Conservation (phyloP, 257 asterid genomes). For the Solanum pinnatisectum region DNA sequence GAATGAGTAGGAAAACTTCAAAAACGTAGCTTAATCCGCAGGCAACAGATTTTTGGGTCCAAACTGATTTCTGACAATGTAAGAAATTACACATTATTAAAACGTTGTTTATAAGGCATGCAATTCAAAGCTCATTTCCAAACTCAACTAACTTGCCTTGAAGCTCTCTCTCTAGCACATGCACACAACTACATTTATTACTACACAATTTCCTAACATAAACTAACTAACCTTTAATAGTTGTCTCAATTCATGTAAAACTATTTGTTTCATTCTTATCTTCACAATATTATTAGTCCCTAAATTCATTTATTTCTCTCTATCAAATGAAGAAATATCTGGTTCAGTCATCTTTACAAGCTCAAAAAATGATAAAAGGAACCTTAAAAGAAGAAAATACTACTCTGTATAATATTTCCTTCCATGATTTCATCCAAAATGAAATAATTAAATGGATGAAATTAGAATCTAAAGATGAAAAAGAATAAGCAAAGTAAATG, state of each 20-base stretch:
- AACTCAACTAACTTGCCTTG: not conserved
- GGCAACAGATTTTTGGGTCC: not conserved
- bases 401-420: not conserved
- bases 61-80: not conserved
- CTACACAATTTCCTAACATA: not conserved
- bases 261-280: not conserved
- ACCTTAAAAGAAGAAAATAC: not conserved
- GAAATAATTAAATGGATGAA: too few species aligned
- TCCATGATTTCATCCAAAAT: not conserved
- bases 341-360: not conserved
- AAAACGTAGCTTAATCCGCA: too few species aligned
- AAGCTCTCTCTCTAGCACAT: not conserved
- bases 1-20: constrained; percentile 8
- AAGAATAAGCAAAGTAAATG: too few species aligned
- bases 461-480: too few species aligned
- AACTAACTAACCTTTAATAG: not conserved
- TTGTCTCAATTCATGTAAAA: not conserved
- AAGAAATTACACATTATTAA: not conserved
- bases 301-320: not conserved
- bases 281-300: not conserved
- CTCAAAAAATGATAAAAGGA: not conserved
- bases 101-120: not conserved
- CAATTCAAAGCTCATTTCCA: not conserved
- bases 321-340: not conserved
- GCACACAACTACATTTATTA: not conserved